These are phyloP conservation scores for Emergomyces africanus DNA, from an alignment of 2,329 filamentous ascomycete genomes.

Conservation along the genomic window DNA sequence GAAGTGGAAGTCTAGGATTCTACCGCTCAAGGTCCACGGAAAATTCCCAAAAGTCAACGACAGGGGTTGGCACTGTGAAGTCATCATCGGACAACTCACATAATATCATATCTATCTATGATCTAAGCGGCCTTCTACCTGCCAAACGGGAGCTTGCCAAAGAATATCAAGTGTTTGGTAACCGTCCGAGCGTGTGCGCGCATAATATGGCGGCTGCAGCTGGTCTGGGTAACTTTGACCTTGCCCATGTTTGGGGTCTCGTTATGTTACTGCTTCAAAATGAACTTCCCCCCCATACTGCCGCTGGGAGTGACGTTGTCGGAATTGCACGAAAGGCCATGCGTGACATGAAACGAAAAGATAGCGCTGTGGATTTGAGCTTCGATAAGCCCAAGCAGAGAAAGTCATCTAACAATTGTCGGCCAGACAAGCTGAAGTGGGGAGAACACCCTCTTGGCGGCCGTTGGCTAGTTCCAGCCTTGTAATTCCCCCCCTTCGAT, in stretches of 20 bases:
- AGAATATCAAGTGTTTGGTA: constrained; percentile 73
- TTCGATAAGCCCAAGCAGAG: constrained; percentile 21
- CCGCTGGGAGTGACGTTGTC: constrained; percentile 48
- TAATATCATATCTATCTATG: constrained; percentile 61
- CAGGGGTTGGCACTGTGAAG: constrained; percentile 42
- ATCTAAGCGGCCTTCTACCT: constrained; percentile 58
- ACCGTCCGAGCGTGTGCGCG: constrained; percentile 65
- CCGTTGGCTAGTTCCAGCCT: constrained; percentile 42
- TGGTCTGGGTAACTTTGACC: constrained; percentile 54
- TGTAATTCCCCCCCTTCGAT: constrained; percentile 19
- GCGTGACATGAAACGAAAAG: constrained; percentile 29
- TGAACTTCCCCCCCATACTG: constrained; percentile 57
- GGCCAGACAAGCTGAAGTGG: constrained; percentile 41
- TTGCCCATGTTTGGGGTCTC: constrained; percentile 75
- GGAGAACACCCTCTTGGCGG: constrained; percentile 44
- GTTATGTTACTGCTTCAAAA: constrained; percentile 64
- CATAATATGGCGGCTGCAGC: constrained; percentile 72
- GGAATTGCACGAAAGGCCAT: constrained; percentile 55
- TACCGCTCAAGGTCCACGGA: constrained; percentile 40
- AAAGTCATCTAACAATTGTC: constrained; percentile 22
- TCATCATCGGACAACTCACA: constrained; percentile 36
- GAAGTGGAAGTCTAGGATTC: constrained; percentile 41
- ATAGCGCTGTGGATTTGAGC: constrained; percentile 22
- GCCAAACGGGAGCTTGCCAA: constrained; percentile 64
- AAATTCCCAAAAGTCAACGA: constrained; percentile 40